These are phyloP conservation scores for Colletotrichum shisoi DNA, from an alignment of 2,329 filamentous ascomycete species.

Conservation along the genomic window DNA sequence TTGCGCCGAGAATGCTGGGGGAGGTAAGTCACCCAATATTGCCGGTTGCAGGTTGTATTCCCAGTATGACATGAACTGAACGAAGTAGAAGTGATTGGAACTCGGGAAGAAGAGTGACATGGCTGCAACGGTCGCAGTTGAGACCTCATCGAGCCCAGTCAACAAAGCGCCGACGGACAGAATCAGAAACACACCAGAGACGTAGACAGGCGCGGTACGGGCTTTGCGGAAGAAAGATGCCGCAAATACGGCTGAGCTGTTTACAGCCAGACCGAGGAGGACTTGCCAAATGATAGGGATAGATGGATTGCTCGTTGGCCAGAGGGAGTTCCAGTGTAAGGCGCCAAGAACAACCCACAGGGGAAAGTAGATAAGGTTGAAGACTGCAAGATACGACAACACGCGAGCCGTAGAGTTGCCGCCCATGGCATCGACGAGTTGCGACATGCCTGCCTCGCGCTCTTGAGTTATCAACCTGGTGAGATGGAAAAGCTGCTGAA, in stretches of 20 bases:
- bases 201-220: constrained; percentile 46
- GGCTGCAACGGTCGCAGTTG: background rate
- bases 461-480: constrained; percentile 44
- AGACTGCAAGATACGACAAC: constrained; percentile 2
- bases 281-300: constrained; percentile 56
- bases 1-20: background rate
- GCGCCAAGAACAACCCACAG: constrained; percentile 46
- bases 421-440: constrained; percentile 44
- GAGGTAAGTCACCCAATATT: background rate
- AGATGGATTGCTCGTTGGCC: constrained; percentile 44
- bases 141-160: background rate
- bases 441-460: constrained; percentile 46
- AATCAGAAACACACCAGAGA: constrained; percentile 45
- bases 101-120: constrained; percentile 42
- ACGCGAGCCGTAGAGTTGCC: background rate
- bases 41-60: constrained; percentile 23
- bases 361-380: constrained; percentile 21
- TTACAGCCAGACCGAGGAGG: constrained; percentile 61
- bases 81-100: constrained; percentile 43
- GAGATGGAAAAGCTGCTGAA: constrained; percentile 35
- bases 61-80: constrained; percentile 42
- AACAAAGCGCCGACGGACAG: constrained; percentile 41
- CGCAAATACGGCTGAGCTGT: constrained; percentile 69
- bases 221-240: constrained; percentile 51
- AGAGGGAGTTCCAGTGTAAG: constrained; percentile 41